A percentile compares a stretch with the other conserved stretches of the same genome.
phyloP scores from a whole-genome alignment of 306 rosid species.

The Oxytropis ochrocephala region DNA sequence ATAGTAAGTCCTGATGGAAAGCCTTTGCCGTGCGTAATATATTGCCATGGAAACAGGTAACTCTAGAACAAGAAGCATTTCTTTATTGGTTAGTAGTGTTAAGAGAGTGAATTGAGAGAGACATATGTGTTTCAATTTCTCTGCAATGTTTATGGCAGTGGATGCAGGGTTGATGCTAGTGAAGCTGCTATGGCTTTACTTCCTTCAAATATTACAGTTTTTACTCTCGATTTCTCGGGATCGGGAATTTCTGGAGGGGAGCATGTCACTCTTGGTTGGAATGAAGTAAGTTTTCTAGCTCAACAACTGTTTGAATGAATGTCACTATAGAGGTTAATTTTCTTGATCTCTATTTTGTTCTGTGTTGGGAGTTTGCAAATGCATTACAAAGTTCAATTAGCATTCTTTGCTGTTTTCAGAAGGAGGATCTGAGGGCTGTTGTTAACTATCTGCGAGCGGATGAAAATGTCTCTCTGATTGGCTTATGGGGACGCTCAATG shows the following conservation, averaged over 20 bases:
- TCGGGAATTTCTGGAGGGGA: conserved; percentile 97
- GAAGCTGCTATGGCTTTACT: conserved; percentile 92
- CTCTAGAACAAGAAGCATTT: not conserved
- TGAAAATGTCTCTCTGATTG: conserved; percentile 88
- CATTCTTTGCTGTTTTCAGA: conserved; percentile 48
- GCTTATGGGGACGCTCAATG: conserved; percentile 99
- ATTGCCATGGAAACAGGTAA: conserved; percentile 98
- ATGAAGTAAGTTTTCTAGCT: conserved; percentile 63
- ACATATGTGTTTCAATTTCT: conserved; percentile 7
- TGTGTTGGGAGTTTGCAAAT: not conserved
- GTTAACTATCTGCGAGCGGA: conserved; percentile 80
- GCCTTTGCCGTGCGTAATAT: conserved; percentile 93
- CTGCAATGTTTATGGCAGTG: conserved; percentile 50
- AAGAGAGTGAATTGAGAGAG: no score
- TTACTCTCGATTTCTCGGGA: conserved; percentile 90
- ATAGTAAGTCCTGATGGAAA: conserved; percentile 84
- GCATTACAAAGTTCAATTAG: conserved; percentile 4
- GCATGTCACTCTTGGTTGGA: conserved; percentile 90
- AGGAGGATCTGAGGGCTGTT: conserved; percentile 74
- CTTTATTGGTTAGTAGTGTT: not conserved
- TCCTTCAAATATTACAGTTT: conserved; percentile 95
- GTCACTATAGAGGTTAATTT: not conserved
- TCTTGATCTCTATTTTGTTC: not conserved
- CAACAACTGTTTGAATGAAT: conserved; percentile 10
- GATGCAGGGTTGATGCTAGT: conserved; percentile 95